Evolutionary conservation across 768 basidiomycete species (phyloP).

Genomic region (Russula sp.): DNA sequence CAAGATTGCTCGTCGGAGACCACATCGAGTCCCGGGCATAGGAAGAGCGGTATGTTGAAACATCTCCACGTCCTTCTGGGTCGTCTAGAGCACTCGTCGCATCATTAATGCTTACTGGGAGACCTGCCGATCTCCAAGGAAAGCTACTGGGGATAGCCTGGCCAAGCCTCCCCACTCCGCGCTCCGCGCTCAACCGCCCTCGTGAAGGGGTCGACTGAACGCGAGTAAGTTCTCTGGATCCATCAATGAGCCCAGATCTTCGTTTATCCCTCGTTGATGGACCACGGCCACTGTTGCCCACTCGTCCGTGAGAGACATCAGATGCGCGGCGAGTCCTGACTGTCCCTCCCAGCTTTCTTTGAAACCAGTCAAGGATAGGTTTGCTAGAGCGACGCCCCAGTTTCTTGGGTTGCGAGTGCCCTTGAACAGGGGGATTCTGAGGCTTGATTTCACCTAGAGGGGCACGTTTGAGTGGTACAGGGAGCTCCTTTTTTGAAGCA

Average conservation of each 20-base stretch:
- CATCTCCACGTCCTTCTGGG: conserved; percentile 28
- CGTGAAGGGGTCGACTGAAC: conserved; percentile 22
- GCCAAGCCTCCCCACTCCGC: conserved; percentile 20
- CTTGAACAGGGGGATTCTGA: conserved; percentile 23
- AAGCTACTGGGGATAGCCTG: conserved; percentile 18
- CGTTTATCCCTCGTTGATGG: conserved; percentile 8
- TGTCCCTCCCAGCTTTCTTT: conserved; percentile 73
- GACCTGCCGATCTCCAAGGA: conserved; percentile 31
- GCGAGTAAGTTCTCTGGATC: conserved; percentile 16
- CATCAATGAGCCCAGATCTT: conserved; percentile 20
- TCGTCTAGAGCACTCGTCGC: conserved; percentile 30
- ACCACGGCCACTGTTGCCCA: conserved; percentile 16
- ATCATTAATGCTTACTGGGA: conserved; percentile 53
- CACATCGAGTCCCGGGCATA: conserved; percentile 67
- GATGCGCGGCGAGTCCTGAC: conserved; percentile 47
- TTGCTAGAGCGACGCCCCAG: conserved; percentile 64
- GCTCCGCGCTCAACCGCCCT: conserved; percentile 23
- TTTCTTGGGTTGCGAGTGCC: conserved; percentile 48
- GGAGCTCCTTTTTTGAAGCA: conserved; percentile 12
- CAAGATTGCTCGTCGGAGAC: conserved; percentile 67
- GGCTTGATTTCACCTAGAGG: conserved; percentile 20
- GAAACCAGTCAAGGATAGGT: conserved; percentile 86
- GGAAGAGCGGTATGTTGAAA: conserved; percentile 46
- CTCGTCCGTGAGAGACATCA: conserved; percentile 24
- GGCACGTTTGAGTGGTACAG: conserved; percentile 11